These are phyloP conservation scores for Brasilioporus rufonigricans DNA, from an alignment of 768 basidiomycete species.

Conservation along the genomic window DNA sequence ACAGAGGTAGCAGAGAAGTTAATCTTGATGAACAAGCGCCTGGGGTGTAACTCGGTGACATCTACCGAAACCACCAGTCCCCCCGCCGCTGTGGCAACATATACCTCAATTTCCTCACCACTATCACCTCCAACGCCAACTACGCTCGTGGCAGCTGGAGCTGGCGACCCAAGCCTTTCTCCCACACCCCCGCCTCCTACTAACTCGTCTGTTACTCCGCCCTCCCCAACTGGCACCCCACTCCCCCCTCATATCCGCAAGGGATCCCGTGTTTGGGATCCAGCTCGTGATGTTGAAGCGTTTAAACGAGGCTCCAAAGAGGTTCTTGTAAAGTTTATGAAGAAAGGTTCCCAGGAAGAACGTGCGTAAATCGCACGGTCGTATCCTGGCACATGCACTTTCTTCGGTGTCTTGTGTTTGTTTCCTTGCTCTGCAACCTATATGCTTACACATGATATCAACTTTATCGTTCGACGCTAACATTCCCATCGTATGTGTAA, in stretches of 20 bases:
- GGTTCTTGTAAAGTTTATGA: constrained; percentile 79
- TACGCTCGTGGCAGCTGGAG: constrained; percentile 7
- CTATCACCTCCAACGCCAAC: constrained; percentile 6
- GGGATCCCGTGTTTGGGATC: constrained; percentile 77
- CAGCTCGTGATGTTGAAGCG: constrained; percentile 77
- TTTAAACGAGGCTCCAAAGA: constrained; percentile 89
- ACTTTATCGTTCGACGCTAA: background rate
- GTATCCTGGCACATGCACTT: background rate
- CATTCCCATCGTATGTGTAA: background rate
- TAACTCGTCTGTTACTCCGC: constrained; percentile 51
- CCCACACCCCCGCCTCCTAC: constrained; percentile 37
- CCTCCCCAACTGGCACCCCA: constrained; percentile 47
- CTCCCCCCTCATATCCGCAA: constrained; percentile 36
- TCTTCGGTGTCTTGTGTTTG: background rate
- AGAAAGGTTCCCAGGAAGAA: constrained; percentile 71
- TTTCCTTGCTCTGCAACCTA: background rate
- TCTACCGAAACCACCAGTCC: constrained; percentile 5
- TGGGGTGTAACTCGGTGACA: constrained; percentile 20
- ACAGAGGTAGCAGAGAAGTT: constrained; percentile 22
- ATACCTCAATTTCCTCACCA: background rate
- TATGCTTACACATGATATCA: background rate
- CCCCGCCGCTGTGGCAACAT: background rate
- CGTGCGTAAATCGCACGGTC: constrained; percentile 20
- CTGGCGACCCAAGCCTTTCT: constrained; percentile 4
- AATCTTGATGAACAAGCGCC: constrained; percentile 18